Conservation (phyloP, 768 basidiomycete genomes). For the Mycena galericulata region DNA sequence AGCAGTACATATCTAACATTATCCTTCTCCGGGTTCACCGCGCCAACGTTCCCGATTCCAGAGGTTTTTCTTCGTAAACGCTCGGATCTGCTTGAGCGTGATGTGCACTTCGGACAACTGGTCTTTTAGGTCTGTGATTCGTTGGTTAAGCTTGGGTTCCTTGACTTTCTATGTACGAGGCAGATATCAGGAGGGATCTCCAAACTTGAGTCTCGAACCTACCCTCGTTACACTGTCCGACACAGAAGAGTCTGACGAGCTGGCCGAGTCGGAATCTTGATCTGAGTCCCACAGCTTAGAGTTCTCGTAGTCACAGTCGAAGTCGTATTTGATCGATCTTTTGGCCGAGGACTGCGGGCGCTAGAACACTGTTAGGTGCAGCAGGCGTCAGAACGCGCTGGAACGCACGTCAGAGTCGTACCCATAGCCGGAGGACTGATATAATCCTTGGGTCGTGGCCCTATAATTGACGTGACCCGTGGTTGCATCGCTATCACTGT, state of each 20-base stretch:
- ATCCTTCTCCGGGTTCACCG: background rate
- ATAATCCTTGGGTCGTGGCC: background rate
- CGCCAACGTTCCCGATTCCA: too few relatives aligned
- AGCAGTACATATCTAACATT: too few relatives aligned
- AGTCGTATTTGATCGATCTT: background rate
- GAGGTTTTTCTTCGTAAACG: conserved; percentile 18
- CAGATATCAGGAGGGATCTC: background rate
- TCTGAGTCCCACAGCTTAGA: conserved; percentile 3
- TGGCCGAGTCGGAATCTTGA: conserved; percentile 13
- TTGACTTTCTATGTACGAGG: conserved; percentile 5
- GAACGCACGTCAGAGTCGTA: conserved; percentile 1
- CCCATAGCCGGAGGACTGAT: background rate
- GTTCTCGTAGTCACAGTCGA: background rate
- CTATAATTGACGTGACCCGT: too few relatives aligned
- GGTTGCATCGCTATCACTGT: background rate
- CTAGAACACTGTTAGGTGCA: background rate
- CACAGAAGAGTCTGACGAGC: conserved; percentile 22
- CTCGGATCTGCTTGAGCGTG: conserved; percentile 13
- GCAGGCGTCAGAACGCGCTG: background rate
- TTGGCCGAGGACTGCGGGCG: conserved; percentile 14
- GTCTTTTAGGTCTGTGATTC: conserved; percentile 7
- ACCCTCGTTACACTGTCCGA: conserved; percentile 18
- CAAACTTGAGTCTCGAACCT: background rate
- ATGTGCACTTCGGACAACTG: conserved; percentile 5
- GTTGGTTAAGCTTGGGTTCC: conserved; percentile 15